phyloP scores from a whole-genome alignment of 371 early-diverging fungal species.

The Coemansia sp. region DNA sequence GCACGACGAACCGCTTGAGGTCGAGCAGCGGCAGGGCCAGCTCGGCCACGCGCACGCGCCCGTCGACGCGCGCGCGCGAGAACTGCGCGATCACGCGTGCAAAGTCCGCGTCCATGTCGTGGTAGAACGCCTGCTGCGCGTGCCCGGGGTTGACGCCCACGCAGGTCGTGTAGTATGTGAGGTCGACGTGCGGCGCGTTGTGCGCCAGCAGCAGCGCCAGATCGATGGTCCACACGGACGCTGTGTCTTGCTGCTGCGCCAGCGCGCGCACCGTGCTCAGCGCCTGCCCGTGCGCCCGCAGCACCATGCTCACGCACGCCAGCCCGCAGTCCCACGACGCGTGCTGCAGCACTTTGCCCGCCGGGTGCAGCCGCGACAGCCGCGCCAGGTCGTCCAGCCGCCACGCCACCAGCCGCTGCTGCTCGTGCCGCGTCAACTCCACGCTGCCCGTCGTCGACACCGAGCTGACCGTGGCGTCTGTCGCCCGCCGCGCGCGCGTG shows the following conservation, averaged over 20 bases:
- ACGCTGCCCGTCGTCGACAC: slow-evolving; percentile 22
- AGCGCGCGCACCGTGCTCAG: slow-evolving; percentile 53
- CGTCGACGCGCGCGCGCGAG: slow-evolving; percentile 67
- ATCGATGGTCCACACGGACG: slow-evolving; percentile 88
- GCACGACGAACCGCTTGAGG: slow-evolving; percentile 73
- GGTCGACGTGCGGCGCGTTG: slow-evolving; percentile 64
- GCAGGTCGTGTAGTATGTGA: slow-evolving; percentile 84
- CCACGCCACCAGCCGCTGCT: slow-evolving; percentile 26
- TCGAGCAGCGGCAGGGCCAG: slow-evolving; percentile 74
- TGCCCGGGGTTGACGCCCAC: slow-evolving; percentile 77
- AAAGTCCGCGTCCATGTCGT: slow-evolving; percentile 68
- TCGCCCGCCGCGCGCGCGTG: slow-evolving; percentile 28
- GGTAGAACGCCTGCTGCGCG: slow-evolving; percentile 68
- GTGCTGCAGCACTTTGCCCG: slow-evolving; percentile 48
- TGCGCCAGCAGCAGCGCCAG: slow-evolving; percentile 72
- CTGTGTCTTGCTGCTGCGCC: slow-evolving; percentile 54
- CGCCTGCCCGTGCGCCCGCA: slow-evolving; percentile 59
- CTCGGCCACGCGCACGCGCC: slow-evolving; percentile 66
- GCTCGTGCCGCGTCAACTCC: slow-evolving; percentile 18
- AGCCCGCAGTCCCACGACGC: slow-evolving; percentile 80
- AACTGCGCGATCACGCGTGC: slow-evolving; percentile 74
- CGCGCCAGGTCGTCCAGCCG: slow-evolving; percentile 37
- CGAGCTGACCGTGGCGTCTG: slow-evolving; percentile 35
- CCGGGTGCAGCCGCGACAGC: slow-evolving; percentile 43
- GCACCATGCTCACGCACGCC: slow-evolving; percentile 78